Conservation (phyloP, 225 moss, liverwort and hornwort species). For the Polytrichum commune region DNA sequence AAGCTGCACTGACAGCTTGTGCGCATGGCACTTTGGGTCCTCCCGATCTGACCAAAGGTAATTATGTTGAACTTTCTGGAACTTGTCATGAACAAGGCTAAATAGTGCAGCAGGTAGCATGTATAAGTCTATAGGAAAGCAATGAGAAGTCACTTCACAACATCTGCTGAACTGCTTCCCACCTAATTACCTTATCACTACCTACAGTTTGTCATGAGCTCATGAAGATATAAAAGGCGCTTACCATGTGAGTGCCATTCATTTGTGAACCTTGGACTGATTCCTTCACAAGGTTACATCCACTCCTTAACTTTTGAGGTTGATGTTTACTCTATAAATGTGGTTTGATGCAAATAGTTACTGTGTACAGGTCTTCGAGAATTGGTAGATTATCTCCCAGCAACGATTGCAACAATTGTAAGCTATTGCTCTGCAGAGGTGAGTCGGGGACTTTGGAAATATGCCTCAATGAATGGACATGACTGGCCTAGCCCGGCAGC, state of each 20-base stretch:
- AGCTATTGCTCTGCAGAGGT: constrained; percentile 84
- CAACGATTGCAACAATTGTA: constrained; percentile 74
- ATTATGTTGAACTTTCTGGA: neutral
- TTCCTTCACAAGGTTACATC: no score
- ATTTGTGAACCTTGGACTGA: no score
- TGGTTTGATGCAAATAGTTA: constrained; percentile 10
- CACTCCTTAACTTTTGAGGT: no score
- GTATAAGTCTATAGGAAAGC: no score
- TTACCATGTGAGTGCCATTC: no score
- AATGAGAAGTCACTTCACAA: no score
- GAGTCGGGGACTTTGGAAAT: constrained; percentile 76
- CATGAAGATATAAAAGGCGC: no score
- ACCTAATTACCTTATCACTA: no score
- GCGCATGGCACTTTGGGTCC: constrained; percentile 75
- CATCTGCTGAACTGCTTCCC: no score
- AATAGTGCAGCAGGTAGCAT: no score
- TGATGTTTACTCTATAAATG: neutral
- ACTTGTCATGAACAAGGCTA: no score
- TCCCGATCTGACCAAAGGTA: constrained; percentile 89
- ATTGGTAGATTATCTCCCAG: constrained; percentile 87
- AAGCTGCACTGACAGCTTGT: constrained; percentile 84
- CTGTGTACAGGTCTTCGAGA: constrained; percentile 70
- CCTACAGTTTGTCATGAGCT: no score
- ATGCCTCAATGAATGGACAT: constrained; percentile 95
- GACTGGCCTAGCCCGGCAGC: constrained; percentile 98